phyloP scores from a whole-genome alignment of 371 early-diverging fungal species.

The Mortierella sp. region DNA sequence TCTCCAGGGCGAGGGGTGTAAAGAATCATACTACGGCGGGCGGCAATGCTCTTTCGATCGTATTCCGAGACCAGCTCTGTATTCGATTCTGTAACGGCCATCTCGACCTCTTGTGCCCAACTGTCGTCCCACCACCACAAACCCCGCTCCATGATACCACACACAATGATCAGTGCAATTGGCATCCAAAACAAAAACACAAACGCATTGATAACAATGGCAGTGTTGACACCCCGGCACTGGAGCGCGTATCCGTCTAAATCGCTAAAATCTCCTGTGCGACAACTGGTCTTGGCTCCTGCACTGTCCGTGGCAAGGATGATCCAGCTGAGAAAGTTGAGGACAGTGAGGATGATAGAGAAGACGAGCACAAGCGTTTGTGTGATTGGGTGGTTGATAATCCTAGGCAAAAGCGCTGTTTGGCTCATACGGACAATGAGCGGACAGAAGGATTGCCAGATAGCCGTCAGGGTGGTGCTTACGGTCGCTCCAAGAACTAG shows the following conservation, averaged over 20 bases:
- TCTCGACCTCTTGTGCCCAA: conserved; percentile 16
- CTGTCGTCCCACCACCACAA: conserved; percentile 45
- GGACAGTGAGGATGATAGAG: conserved; percentile 31
- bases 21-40: too few species aligned
- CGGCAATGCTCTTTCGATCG: background rate
- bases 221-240: conserved; percentile 42
- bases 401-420: conserved; percentile 13
- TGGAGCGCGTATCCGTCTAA: conserved; percentile 28
- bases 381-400: conserved; percentile 41
- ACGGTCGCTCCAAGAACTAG: conserved; percentile 47
- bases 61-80: conserved; percentile 19
- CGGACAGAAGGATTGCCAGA: conserved; percentile 49
- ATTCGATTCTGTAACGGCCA: conserved; percentile 5
- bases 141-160: conserved; percentile 39
- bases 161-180: conserved; percentile 40
- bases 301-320: conserved; percentile 32
- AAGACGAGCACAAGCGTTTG: conserved; percentile 38
- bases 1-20: background rate
- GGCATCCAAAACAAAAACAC: conserved; percentile 50
- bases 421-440: conserved; percentile 24
- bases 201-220: conserved; percentile 32
- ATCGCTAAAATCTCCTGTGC: conserved; percentile 8
- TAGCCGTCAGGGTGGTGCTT: conserved; percentile 23
- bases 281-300: conserved; percentile 40
- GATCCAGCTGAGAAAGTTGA: conserved; percentile 53